Evolutionary conservation across 495 filamentous ascomycete genomes (phyloP).

Genomic region (Aspergillus diversus): DNA sequence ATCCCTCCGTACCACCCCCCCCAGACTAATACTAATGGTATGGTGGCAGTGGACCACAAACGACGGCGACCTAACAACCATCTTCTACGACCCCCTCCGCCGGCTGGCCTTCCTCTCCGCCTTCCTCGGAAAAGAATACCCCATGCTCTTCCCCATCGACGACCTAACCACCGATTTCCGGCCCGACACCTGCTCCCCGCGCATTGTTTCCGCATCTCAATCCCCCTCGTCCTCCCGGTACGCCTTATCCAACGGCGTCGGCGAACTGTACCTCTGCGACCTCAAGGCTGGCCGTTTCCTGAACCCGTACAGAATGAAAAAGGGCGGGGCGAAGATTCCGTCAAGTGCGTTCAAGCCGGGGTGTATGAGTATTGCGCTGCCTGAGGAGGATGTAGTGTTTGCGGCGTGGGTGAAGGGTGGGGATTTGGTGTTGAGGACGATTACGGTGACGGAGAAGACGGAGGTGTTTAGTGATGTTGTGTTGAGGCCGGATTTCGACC

Average conservation of each 20-base stretch:
- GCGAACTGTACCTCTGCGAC: constrained; percentile 24
- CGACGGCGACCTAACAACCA: constrained; percentile 21
- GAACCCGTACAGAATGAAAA: constrained; percentile 18
- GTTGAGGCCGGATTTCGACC: constrained; percentile 24
- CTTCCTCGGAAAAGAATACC: constrained; percentile 26
- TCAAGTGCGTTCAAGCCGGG: constrained; percentile 22
- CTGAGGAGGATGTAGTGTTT: constrained; percentile 19
- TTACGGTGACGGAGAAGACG: constrained; percentile 16
- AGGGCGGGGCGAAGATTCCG: constrained; percentile 20
- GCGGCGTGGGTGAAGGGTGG: constrained; percentile 24
- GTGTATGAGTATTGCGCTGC: constrained; percentile 21
- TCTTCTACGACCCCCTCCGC: constrained; percentile 25
- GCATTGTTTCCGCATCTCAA: constrained; percentile 23
- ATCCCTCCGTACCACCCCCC: neutral
- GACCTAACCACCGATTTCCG: neutral
- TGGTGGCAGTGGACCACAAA: constrained; percentile 21
- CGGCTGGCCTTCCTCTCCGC: constrained; percentile 21
- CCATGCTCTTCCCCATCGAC: constrained; percentile 17
- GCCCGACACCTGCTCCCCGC: constrained; percentile 8
- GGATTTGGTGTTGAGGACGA: constrained; percentile 21
- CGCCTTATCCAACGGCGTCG: constrained; percentile 21
- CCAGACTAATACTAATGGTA: neutral
- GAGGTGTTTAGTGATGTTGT: constrained; percentile 22
- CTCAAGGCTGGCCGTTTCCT: constrained; percentile 16
- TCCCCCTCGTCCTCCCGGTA: constrained; percentile 23